Conservation (phyloP, 2,329 filamentous ascomycete species). For the Thelonectria discophora region DNA sequence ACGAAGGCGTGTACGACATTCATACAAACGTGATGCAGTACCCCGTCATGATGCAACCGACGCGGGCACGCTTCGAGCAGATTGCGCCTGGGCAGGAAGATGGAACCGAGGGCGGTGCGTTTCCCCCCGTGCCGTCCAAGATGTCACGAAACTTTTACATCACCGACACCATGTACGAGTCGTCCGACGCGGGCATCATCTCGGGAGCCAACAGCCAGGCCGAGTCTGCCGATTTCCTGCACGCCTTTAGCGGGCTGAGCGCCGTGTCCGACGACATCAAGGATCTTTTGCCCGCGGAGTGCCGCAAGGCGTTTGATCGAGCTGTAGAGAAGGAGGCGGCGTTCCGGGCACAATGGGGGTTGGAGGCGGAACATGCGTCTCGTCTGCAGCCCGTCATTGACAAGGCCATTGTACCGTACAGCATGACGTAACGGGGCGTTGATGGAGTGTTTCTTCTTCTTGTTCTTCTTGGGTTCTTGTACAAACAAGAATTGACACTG, state of each 20-base stretch:
- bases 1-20: conserved; percentile 85
- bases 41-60: conserved; percentile 88
- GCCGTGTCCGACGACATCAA: conserved; percentile 71
- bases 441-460: background rate
- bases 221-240: conserved; percentile 57
- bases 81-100: conserved; percentile 58
- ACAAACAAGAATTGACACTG: background rate
- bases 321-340: conserved; percentile 70
- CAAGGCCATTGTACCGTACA: conserved; percentile 70
- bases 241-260: conserved; percentile 68
- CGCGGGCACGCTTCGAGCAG: conserved; percentile 83
- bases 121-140: conserved; percentile 58
- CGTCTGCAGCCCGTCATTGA: conserved; percentile 66
- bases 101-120: conserved; percentile 47
- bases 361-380: conserved; percentile 67
- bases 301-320: conserved; percentile 75
- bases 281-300: conserved; percentile 73
- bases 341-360: conserved; percentile 80
- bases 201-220: conserved; percentile 55
- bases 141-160: conserved; percentile 66
- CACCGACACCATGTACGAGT: conserved; percentile 64
- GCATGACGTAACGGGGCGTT: conserved; percentile 47
- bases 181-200: conserved; percentile 57
- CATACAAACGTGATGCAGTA: conserved; percentile 94
- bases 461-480: conserved; percentile 3